A percentile compares a stretch with the other conserved stretches of the same genome.
Conservation (phyloP, 1,284 basidiomycete species). For the Gymnopus androsaceus region DNA sequence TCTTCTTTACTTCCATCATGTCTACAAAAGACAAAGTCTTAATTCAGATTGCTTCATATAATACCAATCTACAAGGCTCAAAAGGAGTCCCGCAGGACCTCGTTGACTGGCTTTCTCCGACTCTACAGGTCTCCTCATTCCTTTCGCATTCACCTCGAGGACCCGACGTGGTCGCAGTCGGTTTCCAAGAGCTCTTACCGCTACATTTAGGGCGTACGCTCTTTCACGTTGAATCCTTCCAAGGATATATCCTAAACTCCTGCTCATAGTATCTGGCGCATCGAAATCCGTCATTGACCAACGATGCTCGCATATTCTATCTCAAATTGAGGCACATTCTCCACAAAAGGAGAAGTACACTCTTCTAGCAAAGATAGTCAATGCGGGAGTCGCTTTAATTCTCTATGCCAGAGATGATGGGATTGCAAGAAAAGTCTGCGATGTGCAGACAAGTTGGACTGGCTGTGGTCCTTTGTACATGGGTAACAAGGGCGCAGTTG, state of each 20-base stretch:
- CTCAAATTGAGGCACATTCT: conserved; percentile 68
- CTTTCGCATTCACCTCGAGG: conserved; percentile 59
- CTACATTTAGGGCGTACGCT: conserved; percentile 77
- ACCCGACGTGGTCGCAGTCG: conserved; percentile 85
- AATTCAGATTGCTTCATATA: conserved; percentile 84
- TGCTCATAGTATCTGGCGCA: conserved; percentile 57
- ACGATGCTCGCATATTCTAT: conserved; percentile 63
- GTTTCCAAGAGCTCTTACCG: conserved; percentile 88
- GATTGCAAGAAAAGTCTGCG: conserved; percentile 58
- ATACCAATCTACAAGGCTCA: conserved; percentile 73
- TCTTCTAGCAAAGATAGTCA: conserved; percentile 72
- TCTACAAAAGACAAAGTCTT: conserved; percentile 45
- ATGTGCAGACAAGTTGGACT: conserved; percentile 77
- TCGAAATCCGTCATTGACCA: conserved; percentile 64
- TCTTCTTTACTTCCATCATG: not conserved
- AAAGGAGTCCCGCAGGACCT: conserved; percentile 55
- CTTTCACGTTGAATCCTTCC: conserved; percentile 11
- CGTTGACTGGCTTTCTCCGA: conserved; percentile 82
- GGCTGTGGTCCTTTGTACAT: conserved; percentile 75
- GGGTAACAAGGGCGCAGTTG: conserved; percentile 97
- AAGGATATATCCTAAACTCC: conserved; percentile 13
- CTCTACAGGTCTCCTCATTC: conserved; percentile 73
- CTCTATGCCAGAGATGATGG: conserved; percentile 79
- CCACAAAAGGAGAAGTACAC: conserved; percentile 70
- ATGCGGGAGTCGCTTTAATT: conserved; percentile 78